A percentile compares a stretch with the other conserved stretches of the same genome.
Evolutionary conservation across 2,329 filamentous ascomycete species (phyloP).

Genomic region (Talaromyces amestolkiae): DNA sequence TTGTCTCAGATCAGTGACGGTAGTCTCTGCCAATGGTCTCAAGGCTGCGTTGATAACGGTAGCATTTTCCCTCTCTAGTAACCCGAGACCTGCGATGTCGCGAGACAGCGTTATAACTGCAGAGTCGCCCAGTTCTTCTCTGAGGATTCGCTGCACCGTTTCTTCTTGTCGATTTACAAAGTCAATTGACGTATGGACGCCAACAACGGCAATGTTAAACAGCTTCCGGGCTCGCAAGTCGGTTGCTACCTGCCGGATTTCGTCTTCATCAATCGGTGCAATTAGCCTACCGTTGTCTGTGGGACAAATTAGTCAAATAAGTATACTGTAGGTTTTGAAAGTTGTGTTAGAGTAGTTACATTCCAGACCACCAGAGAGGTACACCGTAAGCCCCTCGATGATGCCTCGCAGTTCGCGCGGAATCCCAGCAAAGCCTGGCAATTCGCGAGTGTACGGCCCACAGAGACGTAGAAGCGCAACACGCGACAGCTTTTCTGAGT

Average conservation of each 20-base stretch:
- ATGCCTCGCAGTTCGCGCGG: conserved; percentile 46
- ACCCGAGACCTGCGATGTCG: conserved; percentile 29
- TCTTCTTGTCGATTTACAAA: conserved; percentile 53
- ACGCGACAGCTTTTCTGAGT: conserved; percentile 49
- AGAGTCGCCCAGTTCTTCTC: conserved; percentile 48
- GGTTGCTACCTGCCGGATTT: not conserved
- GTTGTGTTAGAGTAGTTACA: not conserved
- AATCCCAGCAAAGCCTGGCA: conserved; percentile 53
- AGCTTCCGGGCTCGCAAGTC: not conserved
- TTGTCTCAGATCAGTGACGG: not conserved
- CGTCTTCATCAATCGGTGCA: not conserved
- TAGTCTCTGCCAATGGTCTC: not conserved
- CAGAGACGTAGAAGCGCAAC: conserved; percentile 55
- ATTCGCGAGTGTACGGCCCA: conserved; percentile 48
- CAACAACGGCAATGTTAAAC: conserved; percentile 50
- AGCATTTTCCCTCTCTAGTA: conserved; percentile 53
- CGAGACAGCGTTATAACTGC: conserved; percentile 49
- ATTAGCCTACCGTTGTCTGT: conserved; percentile 1
- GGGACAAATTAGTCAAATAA: not conserved
- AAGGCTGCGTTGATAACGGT: conserved; percentile 50
- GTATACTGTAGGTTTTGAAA: too few species aligned
- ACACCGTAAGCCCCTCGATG: conserved; percentile 48
- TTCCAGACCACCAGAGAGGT: conserved; percentile 49
- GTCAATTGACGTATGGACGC: conserved; percentile 60
- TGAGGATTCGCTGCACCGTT: conserved; percentile 31